Conservation (phyloP, 2,329 filamentous ascomycete species). For the Diaporthe helianthi region DNA sequence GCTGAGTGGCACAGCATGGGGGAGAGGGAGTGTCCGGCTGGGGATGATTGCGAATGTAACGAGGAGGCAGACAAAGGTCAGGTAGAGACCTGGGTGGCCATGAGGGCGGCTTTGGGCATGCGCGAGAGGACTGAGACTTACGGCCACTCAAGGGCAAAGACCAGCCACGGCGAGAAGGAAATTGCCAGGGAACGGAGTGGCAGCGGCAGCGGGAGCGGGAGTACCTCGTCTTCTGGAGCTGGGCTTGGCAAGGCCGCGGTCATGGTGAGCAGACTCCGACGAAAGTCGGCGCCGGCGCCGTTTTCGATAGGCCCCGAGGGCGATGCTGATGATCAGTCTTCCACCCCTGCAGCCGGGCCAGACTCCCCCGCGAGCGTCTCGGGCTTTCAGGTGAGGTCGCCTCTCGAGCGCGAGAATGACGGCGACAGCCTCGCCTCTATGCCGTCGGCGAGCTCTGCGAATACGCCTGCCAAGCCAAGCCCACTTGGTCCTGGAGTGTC, state of each 20-base stretch:
- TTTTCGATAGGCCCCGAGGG: constrained; percentile 33
- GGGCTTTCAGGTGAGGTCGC: constrained; percentile 17
- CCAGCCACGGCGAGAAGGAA: constrained; percentile 30
- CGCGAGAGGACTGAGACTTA: constrained; percentile 42
- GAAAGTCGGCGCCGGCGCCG: constrained; percentile 41
- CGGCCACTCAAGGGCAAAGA: constrained; percentile 37
- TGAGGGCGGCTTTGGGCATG: constrained; percentile 50
- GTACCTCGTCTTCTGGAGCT: constrained; percentile 6
- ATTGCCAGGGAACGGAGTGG: constrained; percentile 3
- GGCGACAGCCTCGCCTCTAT: constrained; percentile 46
- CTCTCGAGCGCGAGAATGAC: constrained; percentile 38
- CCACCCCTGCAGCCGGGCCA: constrained; percentile 8
- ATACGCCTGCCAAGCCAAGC: constrained; percentile 36
- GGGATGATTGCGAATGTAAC: constrained; percentile 69
- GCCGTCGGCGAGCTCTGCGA: constrained; percentile 20
- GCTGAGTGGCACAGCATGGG: constrained; percentile 65
- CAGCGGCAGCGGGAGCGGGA: constrained; percentile 36
- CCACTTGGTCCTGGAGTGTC: constrained; percentile 44
- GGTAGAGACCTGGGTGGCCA: constrained; percentile 67
- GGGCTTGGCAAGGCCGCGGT: constrained; percentile 24
- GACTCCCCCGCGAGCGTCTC: constrained; percentile 16
- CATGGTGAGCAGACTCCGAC: constrained; percentile 35
- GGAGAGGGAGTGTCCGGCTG: constrained; percentile 65
- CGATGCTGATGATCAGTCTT: constrained; percentile 42
- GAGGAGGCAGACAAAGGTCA: constrained; percentile 63